These are phyloP conservation scores for Alliaria petiolata DNA, from an alignment of 345 rosid species.

Conservation along the genomic window DNA sequence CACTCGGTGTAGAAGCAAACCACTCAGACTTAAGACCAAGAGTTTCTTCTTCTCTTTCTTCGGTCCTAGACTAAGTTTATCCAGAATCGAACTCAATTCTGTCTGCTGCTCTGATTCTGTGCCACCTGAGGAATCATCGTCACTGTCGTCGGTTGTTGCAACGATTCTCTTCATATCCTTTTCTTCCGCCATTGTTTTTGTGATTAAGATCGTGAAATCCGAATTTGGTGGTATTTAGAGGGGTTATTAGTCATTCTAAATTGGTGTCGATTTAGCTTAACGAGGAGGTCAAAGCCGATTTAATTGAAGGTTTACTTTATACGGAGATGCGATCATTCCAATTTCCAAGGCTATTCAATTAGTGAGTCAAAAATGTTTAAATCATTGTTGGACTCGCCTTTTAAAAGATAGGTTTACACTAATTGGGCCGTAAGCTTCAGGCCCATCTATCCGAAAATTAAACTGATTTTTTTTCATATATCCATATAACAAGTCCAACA, in stretches of 20 bases:
- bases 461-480: no score
- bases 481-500: no score
- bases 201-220: background rate
- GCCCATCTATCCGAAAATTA: no score
- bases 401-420: no score
- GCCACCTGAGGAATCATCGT: background rate
- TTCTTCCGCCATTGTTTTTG: constrained; percentile 17
- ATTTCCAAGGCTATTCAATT: no score
- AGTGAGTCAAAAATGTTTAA: no score
- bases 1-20: constrained; percentile 39
- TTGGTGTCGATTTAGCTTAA: constrained; percentile 7
- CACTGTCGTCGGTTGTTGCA: background rate
- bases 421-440: no score
- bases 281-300: constrained; percentile 14
- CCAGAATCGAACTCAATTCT: constrained; percentile 5
- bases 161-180: background rate
- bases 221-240: no score
- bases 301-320: no score
- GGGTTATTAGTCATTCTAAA: background rate
- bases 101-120: background rate
- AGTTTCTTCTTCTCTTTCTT: constrained; percentile 34
- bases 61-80: constrained; percentile 19
- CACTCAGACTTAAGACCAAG: constrained; percentile 34
- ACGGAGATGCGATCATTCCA: no score
- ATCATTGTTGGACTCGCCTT: no score